These are phyloP conservation scores for Xylariaceae sp. DNA, from an alignment of 2,329 filamentous ascomycete species.

Conservation along the genomic window DNA sequence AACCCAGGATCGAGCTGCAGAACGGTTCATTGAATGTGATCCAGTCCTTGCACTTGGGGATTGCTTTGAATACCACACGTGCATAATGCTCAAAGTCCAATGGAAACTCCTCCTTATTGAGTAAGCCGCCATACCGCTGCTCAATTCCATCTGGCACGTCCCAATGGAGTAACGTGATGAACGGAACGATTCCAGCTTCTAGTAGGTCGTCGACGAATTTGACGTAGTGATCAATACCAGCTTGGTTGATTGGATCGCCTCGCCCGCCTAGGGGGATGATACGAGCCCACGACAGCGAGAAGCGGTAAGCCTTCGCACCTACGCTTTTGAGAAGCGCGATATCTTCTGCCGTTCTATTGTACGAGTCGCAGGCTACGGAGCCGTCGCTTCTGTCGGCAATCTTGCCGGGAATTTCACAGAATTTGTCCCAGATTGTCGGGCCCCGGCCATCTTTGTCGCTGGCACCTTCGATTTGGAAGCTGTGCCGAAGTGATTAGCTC, in stretches of 20 bases:
- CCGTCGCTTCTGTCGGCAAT: conserved; percentile 76
- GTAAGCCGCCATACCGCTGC: conserved; percentile 75
- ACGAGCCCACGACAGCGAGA: conserved; percentile 81
- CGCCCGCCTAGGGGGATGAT: conserved; percentile 84
- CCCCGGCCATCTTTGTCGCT: conserved; percentile 72
- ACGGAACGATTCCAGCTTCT: conserved; percentile 72
- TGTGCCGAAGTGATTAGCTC: conserved; percentile 36
- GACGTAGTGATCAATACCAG: conserved; percentile 74
- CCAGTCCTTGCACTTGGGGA: conserved; percentile 81
- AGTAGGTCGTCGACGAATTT: conserved; percentile 76
- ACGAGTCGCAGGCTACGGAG: conserved; percentile 80
- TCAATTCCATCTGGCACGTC: conserved; percentile 78
- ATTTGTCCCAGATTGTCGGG: conserved; percentile 87
- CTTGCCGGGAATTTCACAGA: conserved; percentile 77
- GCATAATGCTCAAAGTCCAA: conserved; percentile 79
- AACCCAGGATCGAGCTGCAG: conserved; percentile 79
- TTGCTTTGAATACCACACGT: conserved; percentile 68
- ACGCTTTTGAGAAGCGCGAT: conserved; percentile 73
- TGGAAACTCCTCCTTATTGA: conserved; percentile 80
- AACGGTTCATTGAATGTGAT: conserved; percentile 90
- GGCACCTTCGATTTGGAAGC: conserved; percentile 85
- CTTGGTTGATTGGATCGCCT: conserved; percentile 75
- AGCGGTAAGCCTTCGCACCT: conserved; percentile 74
- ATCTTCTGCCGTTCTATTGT: conserved; percentile 75
- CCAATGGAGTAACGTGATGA: conserved; percentile 87